Evolutionary conservation across 2,329 filamentous ascomycete genomes (phyloP), one percentile per base, ranked within the genome.

Genomic region (Fusarium sp.): DNA sequence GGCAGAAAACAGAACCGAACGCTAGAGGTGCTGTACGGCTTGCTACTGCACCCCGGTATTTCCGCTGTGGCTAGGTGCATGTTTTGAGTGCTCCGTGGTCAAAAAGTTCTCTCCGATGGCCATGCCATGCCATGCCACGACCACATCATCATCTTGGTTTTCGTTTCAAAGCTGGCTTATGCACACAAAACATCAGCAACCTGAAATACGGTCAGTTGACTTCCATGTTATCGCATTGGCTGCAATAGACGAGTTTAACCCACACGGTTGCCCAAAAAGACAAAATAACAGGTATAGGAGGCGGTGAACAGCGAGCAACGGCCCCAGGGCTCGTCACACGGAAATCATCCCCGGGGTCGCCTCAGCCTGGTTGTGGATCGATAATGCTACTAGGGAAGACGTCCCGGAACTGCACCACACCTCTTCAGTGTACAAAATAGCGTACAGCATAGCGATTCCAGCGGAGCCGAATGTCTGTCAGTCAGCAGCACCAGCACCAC

Each of bases 291-390:
- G 44, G 67, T 34, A 62, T 69, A 71, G 63, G 73, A 74, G 73
- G 73, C 72, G 73, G 73, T 75, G 73, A 75, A 75, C 66, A 62
- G 62, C 67, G 52, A 66, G 68, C 63, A 71, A 73, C 65, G 55
- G 59, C 58, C 59, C 68, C 63, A 43, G 59, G 61, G 63, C 59
- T 73, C 68, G 72, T 74, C 73, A 75, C 72, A 75, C 73, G 73
- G 73, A 71, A 75, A 73, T 68, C 68, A 63, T 68, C 68, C 72
- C 72, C 66, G 70, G 72, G 59, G 66, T 66, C 68, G 65, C 66
- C 66, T 75, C 70, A 73, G 65, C 65, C 69, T 72, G 70, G 70
- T 59, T 63, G 64, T 73, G 71, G 67, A 67, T 71, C 63, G 68
- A 63, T 60, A 71, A 59, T 64, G 60, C 42, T 47, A 59, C 60